phyloP scores from a whole-genome alignment of 495 filamentous ascomycete genomes.

The Aspergillus bridgeri region DNA sequence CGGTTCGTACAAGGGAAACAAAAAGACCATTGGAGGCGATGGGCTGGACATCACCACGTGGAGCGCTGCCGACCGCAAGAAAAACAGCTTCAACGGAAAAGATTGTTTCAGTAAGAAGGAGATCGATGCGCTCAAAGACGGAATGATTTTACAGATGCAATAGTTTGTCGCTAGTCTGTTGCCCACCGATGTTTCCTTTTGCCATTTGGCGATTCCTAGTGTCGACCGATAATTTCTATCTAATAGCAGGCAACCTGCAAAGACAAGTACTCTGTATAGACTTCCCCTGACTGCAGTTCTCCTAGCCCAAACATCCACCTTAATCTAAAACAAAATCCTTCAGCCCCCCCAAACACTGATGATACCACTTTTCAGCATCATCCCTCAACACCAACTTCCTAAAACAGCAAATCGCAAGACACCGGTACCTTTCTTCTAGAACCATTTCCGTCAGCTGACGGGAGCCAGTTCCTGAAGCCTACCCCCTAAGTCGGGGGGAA shows the following conservation, averaged over 20 bases:
- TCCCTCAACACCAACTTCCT: neutral
- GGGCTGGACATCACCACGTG: constrained; percentile 24
- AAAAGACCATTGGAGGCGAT: constrained; percentile 23
- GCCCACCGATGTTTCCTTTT: too few species aligned
- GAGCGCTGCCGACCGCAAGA: constrained; percentile 18
- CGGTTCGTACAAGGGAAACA: neutral
- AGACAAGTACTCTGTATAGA: too few species aligned
- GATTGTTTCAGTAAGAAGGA: constrained; percentile 19
- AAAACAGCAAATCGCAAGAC: neutral
- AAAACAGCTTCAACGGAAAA: constrained; percentile 17
- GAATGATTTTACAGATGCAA: constrained; percentile 13
- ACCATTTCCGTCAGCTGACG: neutral
- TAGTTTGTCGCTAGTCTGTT: too few species aligned
- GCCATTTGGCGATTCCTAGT: too few species aligned
- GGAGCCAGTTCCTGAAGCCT: neutral
- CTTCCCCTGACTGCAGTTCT: too few species aligned
- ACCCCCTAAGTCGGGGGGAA: too few species aligned
- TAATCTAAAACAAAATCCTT: neutral
- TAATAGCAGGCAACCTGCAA: too few species aligned
- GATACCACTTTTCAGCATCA: too few species aligned
- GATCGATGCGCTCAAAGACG: constrained; percentile 23
- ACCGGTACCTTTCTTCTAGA: neutral
- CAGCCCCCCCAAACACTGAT: neutral
- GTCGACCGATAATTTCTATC: too few species aligned
- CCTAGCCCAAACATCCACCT: too few species aligned